These are phyloP conservation scores for Trichosanthes cucumerina DNA, from an alignment of 306 rosid genomes.

Conservation along the genomic window DNA sequence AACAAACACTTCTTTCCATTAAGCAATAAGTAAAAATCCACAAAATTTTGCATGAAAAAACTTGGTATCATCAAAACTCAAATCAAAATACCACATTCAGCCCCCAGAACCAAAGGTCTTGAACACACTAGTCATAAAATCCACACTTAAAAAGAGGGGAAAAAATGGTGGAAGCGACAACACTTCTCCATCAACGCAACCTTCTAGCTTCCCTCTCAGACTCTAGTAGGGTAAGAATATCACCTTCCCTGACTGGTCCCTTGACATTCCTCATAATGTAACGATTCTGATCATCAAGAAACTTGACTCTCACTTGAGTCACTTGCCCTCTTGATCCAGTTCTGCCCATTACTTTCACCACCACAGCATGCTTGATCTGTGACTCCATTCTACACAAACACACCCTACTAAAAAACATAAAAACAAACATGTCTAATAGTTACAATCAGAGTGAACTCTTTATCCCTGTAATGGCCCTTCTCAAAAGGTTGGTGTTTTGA, in stretches of 20 bases:
- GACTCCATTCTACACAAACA: constrained; percentile 7
- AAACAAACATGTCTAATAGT: not conserved
- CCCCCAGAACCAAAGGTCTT: constrained; percentile 1
- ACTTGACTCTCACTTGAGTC: constrained; percentile 16
- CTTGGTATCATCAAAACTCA: not conserved
- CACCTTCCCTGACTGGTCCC: constrained; percentile 20
- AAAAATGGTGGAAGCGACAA: not conserved
- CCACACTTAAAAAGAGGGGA: not conserved
- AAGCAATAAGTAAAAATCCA: not conserved
- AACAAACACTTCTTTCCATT: not conserved
- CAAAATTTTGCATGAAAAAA: not conserved
- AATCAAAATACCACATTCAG: not conserved
- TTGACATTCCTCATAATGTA: constrained; percentile 15
- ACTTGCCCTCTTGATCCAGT: constrained; percentile 17
- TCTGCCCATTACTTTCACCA: constrained; percentile 14
- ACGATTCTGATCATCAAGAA: constrained; percentile 15
- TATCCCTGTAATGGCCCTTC: not conserved
- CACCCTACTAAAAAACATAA: not conserved
- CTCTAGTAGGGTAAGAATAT: constrained; percentile 13
- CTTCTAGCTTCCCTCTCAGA: constrained; percentile 16
- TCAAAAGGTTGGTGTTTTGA: not conserved
- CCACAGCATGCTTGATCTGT: constrained; percentile 11
- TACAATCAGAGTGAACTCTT: not conserved
- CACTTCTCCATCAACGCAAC: constrained; percentile 12
- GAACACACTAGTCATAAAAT: not conserved